Evolutionary conservation across 441 rosid species (phyloP).

Genomic region (Hura crepitans): DNA sequence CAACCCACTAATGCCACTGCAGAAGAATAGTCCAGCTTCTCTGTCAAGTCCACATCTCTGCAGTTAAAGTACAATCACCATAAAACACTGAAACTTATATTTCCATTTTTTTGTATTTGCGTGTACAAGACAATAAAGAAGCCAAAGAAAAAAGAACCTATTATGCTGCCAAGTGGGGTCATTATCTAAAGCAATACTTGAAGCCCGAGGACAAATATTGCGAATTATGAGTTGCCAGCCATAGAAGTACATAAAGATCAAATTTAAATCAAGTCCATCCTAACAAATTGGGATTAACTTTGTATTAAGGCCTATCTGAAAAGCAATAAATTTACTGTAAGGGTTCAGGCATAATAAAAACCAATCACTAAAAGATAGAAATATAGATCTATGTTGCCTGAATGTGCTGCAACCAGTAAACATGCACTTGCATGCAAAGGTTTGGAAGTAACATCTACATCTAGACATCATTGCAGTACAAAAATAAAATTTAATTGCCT

Average conservation of each 20-base stretch:
- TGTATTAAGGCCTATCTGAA: background rate
- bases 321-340: background rate
- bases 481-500: background rate
- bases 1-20: constrained; percentile 79
- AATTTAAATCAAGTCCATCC: background rate
- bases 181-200: background rate
- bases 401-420: background rate
- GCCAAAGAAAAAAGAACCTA: background rate
- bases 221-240: background rate
- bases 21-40: constrained; percentile 81
- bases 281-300: background rate
- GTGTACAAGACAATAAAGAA: too few relatives aligned
- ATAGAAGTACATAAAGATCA: background rate
- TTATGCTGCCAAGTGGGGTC: background rate
- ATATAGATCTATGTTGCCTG: background rate
- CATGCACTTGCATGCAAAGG: background rate
- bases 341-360: background rate
- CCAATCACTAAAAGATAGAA: background rate
- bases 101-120: background rate
- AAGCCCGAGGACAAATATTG: background rate
- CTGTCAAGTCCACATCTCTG: constrained; percentile 87
- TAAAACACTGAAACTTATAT: background rate
- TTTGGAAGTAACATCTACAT: background rate
- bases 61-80: constrained; percentile 21
- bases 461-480: background rate